Evolutionary conservation across 2,329 filamentous ascomycete genomes (phyloP), one percentile per base, ranked within the genome.

Genomic region (Cryphonectria carpinicola): DNA sequence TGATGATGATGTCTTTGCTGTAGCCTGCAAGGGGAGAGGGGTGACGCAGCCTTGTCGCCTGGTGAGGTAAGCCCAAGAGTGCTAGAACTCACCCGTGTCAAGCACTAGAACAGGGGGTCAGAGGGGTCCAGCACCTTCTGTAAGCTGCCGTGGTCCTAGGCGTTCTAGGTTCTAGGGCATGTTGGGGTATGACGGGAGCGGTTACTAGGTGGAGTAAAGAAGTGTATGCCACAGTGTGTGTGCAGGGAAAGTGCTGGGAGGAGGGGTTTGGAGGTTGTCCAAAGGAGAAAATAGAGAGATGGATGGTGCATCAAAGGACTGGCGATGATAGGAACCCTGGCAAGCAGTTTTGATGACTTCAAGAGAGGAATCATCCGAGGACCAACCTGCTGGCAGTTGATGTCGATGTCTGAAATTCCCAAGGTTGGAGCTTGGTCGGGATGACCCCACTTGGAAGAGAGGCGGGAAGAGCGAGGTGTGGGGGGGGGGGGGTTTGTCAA

Each of bases 21-120:
- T 68, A 69, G 73, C 72, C 43, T 39, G 22, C 2, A 7, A 22
- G n/a, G 17, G 4, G 22, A 32, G 22, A 43, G 17, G 28, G 43
- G 19, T 39, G 25, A 64, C 69, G 69, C 66, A 73, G 73, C 73
- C 73, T 74, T 65, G 71, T 70, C 71, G 70, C 72, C 67, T 46
- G 56, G 65, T 71, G 69, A 65, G 43, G 69, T 72, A 11, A 5
- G 46, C 63, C 63, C 63, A 32, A 13, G 25, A 13, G 25, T 35
- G 25, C 19, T 35, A 13, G 39, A 35, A n/a, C 25, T 32, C 25
- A 49, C 25, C 11, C 25, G 32, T 35, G 19, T 32, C 28, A 61
- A 39, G 39, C 28, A n/a, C 14, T 14, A 63, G 61, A 22, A 25
- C 61, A 64, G 22, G 37, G 37, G n/a, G 1, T 35, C 32, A 35